Evolutionary conservation across 768 basidiomycete genomes (phyloP).

Genomic region (Lactarius psammicola): DNA sequence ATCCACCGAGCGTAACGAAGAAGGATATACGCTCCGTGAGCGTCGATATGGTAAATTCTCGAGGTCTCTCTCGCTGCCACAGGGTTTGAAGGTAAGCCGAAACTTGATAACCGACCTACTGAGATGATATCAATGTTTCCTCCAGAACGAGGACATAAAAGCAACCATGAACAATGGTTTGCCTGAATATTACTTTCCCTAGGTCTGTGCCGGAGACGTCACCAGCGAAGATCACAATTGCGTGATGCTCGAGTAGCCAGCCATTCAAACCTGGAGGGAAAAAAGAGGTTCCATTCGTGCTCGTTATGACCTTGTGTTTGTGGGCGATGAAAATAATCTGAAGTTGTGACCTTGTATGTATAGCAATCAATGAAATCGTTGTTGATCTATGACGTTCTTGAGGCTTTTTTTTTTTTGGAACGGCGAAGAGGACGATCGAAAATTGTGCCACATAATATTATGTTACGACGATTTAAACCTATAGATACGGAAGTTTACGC

Average conservation of each 20-base stretch:
- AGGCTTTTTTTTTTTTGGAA: background rate
- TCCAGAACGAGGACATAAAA: conserved; percentile 34
- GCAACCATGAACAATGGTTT: conserved; percentile 35
- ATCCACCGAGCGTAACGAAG: conserved; percentile 37
- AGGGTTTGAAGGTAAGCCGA: conserved; percentile 28
- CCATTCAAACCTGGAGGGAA: background rate
- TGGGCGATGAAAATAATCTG: background rate
- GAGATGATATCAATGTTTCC: background rate
- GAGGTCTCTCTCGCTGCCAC: conserved; percentile 30
- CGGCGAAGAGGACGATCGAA: background rate
- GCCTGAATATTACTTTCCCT: conserved; percentile 35
- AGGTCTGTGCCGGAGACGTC: conserved; percentile 22
- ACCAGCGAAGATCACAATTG: conserved; percentile 16
- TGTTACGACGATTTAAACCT: too few species aligned
- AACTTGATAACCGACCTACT: background rate
- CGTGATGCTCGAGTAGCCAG: conserved; percentile 4
- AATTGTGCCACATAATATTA: background rate
- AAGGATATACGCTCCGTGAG: conserved; percentile 39
- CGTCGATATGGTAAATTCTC: conserved; percentile 35
- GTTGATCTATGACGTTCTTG: background rate
- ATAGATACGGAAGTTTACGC: too few species aligned
- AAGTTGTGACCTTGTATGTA: background rate
- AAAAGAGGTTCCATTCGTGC: background rate
- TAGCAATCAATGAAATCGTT: background rate
- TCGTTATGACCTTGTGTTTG: background rate